These are phyloP conservation scores for Thuidium tamariscinum DNA, from an alignment of 225 moss, liverwort and hornwort genomes.

Conservation along the genomic window DNA sequence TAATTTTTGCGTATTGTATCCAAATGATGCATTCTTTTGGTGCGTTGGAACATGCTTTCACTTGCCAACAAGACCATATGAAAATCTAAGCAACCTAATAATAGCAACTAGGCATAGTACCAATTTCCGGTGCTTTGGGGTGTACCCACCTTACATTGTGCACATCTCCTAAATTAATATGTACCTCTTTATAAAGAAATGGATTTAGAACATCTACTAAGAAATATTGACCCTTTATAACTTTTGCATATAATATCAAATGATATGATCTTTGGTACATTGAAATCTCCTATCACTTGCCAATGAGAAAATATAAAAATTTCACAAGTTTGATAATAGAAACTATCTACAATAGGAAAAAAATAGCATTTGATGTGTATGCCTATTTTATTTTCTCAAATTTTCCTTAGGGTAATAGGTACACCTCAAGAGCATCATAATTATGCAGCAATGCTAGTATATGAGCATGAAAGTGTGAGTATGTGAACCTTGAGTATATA, in stretches of 20 bases:
- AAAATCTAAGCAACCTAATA: no score
- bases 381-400: background rate
- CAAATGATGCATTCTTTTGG: no score
- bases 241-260: no score
- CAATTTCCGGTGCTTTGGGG: no score
- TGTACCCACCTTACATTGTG: no score
- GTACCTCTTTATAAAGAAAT: background rate
- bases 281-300: background rate
- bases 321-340: background rate
- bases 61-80: no score
- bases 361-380: fast-evolving
- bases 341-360: background rate
- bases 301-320: background rate
- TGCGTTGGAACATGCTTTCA: no score
- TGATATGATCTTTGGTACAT: background rate
- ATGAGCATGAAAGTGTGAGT: no score
- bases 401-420: background rate
- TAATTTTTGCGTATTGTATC: no score
- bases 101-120: no score
- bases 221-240: background rate
- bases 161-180: background rate
- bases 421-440: background rate
- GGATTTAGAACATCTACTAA: background rate
- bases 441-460: no score
- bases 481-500: no score